These are phyloP conservation scores for Ricinus communis DNA, from an alignment of 345 rosid genomes.

Conservation along the genomic window DNA sequence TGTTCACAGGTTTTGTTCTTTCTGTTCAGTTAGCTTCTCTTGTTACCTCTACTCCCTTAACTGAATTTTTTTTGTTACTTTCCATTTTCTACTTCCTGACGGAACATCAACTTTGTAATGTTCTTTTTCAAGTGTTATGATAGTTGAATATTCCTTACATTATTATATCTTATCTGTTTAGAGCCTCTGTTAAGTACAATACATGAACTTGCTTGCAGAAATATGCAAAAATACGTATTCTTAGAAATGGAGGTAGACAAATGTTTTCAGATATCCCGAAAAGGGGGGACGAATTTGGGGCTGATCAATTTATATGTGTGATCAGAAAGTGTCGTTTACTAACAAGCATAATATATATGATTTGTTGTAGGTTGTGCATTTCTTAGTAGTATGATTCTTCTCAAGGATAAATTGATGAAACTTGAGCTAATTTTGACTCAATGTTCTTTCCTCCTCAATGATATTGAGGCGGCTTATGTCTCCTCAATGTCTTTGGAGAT, in stretches of 20 bases:
- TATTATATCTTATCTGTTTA: not conserved
- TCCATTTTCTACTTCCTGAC: not conserved
- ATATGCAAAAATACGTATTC: not conserved
- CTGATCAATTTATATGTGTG: not conserved
- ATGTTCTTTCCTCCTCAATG: too few relatives aligned
- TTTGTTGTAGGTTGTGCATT: too few relatives aligned
- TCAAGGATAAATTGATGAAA: not conserved
- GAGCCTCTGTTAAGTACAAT: not conserved
- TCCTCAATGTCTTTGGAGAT: not conserved
- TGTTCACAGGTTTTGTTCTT: not conserved
- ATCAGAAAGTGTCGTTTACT: not conserved
- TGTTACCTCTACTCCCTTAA: not conserved
- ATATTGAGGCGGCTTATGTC: not conserved
- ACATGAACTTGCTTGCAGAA: too few relatives aligned
- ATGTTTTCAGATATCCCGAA: not conserved
- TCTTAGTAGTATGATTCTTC: not conserved
- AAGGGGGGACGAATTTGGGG: not conserved
- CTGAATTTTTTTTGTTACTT: not conserved
- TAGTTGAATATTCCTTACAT: not conserved
- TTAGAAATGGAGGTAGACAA: not conserved
- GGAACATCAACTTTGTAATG: not conserved
- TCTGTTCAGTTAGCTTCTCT: not conserved
- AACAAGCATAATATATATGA: not conserved
- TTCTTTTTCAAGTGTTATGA: too few relatives aligned
- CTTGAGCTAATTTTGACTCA: not conserved